These are phyloP conservation scores for Ambrosiella xylebori DNA, from an alignment of 2,329 filamentous ascomycete genomes.

Conservation along the genomic window DNA sequence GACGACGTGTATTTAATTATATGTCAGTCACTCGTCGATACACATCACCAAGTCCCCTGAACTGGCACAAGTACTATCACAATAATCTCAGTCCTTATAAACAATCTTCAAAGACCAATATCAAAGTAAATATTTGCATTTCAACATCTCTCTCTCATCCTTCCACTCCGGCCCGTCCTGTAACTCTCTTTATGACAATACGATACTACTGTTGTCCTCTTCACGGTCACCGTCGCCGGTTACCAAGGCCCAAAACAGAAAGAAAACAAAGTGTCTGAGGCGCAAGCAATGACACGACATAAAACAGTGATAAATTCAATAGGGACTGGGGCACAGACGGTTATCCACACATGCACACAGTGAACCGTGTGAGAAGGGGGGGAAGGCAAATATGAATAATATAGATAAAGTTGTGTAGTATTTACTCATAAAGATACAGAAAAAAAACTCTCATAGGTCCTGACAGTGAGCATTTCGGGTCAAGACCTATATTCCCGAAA, in stretches of 20 bases:
- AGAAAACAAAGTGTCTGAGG: background rate
- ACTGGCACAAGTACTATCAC: background rate
- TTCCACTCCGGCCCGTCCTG: background rate
- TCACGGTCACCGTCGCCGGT: background rate
- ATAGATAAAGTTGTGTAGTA: background rate
- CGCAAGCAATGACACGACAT: conserved; percentile 4
- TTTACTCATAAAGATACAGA: background rate
- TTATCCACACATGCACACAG: background rate
- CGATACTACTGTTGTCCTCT: background rate
- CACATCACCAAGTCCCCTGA: background rate
- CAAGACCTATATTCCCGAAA: background rate
- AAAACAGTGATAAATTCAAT: conserved; percentile 6
- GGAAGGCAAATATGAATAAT: background rate
- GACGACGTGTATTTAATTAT: background rate
- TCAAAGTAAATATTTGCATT: background rate
- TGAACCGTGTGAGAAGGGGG: background rate
- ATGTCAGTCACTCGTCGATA: background rate
- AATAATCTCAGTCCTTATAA: background rate
- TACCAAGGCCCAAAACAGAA: background rate
- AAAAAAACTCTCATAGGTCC: background rate
- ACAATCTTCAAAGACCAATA: background rate
- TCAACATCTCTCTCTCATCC: background rate
- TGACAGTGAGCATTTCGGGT: background rate
- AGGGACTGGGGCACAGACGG: background rate
- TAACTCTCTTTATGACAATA: background rate